Conservation (phyloP, 2,329 filamentous ascomycete species). For the Simplicillium aogashimaense region DNA sequence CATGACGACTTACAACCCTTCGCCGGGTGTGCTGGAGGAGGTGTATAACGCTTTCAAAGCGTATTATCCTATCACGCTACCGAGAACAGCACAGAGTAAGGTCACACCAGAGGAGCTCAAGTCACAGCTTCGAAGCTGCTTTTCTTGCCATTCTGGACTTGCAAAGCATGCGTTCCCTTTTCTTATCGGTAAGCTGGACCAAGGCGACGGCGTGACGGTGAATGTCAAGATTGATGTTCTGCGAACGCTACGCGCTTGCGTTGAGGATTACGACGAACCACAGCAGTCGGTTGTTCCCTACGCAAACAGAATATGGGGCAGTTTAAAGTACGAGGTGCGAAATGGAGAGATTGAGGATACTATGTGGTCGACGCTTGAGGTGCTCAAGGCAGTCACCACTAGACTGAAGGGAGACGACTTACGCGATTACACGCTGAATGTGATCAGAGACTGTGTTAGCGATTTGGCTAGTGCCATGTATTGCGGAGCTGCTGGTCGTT, state of each 20-base stretch:
- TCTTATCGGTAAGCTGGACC: conserved; percentile 46
- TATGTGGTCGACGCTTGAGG: conserved; percentile 44
- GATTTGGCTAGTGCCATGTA: conserved; percentile 45
- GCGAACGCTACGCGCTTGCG: conserved; percentile 42
- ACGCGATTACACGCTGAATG: conserved; percentile 33
- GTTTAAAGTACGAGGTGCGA: conserved; percentile 53
- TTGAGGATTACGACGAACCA: conserved; percentile 36
- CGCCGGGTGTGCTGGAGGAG: conserved; percentile 34
- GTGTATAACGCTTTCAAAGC: conserved; percentile 47
- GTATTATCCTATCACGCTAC: conserved; percentile 51
- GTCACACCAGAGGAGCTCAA: conserved; percentile 50
- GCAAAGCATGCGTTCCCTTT: conserved; percentile 40
- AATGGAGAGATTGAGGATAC: conserved; percentile 50
- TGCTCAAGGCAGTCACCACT: conserved; percentile 38
- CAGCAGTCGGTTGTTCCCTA: conserved; percentile 38
- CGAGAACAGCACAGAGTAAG: conserved; percentile 36
- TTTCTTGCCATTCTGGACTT: conserved; percentile 37
- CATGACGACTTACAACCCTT: conserved; percentile 32
- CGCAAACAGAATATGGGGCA: conserved; percentile 42
- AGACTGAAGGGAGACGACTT: conserved; percentile 34
- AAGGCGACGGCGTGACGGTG: conserved; percentile 47
- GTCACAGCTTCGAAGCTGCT: conserved; percentile 40
- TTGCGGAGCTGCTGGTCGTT: conserved; percentile 38
- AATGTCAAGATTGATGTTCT: conserved; percentile 51
- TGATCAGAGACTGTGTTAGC: conserved; percentile 42